A percentile compares a stretch with the other conserved stretches of the same genome.
Conservation (phyloP, 1,139 yeast genomes). For the Geotrichum macrosporum region DNA sequence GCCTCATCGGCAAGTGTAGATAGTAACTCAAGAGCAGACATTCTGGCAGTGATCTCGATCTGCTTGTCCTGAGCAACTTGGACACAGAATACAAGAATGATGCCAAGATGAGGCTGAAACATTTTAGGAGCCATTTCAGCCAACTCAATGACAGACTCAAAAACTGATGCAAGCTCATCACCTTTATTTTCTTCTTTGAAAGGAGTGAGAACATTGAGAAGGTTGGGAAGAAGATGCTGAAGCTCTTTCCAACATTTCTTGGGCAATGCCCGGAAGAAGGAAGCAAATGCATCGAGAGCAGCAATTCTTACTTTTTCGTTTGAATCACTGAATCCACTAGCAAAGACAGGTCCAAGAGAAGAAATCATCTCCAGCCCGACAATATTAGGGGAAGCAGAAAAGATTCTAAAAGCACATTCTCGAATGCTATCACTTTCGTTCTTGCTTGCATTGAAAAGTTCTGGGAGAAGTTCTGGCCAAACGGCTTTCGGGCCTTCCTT, state of each 20-base stretch:
- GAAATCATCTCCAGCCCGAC: constrained; percentile 47
- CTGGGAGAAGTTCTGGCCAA: constrained; percentile 79
- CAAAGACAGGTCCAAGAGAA: constrained; percentile 64
- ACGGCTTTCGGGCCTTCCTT: constrained; percentile 34
- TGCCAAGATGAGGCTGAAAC: constrained; percentile 85
- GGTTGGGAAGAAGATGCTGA: constrained; percentile 72
- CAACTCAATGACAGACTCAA: constrained; percentile 82
- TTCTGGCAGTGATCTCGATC: constrained; percentile 71
- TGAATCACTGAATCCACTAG: constrained; percentile 71
- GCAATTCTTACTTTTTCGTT: constrained; percentile 84
- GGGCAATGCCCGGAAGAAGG: constrained; percentile 78
- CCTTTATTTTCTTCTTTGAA: constrained; percentile 76
- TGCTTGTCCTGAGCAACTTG: constrained; percentile 77
- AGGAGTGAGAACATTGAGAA: constrained; percentile 82
- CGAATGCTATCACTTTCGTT: constrained; percentile 66
- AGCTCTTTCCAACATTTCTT: constrained; percentile 71
- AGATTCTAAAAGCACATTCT: constrained; percentile 86
- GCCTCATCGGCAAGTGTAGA: constrained; percentile 90
- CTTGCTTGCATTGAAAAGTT: constrained; percentile 63
- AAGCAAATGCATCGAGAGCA: constrained; percentile 87
- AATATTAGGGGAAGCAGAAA: constrained; percentile 77
- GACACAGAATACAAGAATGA: constrained; percentile 77
- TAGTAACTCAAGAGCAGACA: constrained; percentile 80
- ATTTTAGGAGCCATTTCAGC: constrained; percentile 93
- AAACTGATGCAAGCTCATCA: constrained; percentile 74